Evolutionary conservation across 805 yeast species (phyloP), one percentile per base, ranked within the genome.

Genomic region (Cyberlindnera japonica): DNA sequence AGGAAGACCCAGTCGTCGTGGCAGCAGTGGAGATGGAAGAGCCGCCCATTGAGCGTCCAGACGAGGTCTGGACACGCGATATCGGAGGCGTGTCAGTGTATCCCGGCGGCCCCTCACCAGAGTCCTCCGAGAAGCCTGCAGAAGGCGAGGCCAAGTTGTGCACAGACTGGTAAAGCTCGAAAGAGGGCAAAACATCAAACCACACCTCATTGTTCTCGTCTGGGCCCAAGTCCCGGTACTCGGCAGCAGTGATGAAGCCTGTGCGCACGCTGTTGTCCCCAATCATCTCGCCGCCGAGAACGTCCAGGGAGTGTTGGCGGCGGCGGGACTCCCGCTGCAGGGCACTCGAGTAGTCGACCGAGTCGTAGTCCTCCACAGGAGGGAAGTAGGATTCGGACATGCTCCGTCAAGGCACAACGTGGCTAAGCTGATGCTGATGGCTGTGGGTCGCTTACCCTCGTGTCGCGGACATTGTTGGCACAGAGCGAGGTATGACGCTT

Each of bases 181-280:
- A 81, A 0, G 86, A 78, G 0, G 87, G 89, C 25, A 81, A 57
- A 3, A 81, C 73, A 49, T 81, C 86, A 37, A 77, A 64, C 11
- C 42, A 42, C 9, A 44, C 41, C 20, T 47, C 48, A 15, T 16
- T 39, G 41, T 36, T 40, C 15, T 21, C 19, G 11, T 15, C 16
- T 4, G 17, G 29, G 3, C 38, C 41, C 10, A 44, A 22, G 17
- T 37, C 43, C 15, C 17, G 12, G 40, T 35, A 37, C 37, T 41
- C 48, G 21, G 39, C 43, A 6, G 38, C 47, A 9, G 19, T 6
- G 18, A 49, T 36, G 28, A 44, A 47, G 9, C 49, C 51, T 5
- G 23, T 37, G 10, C 38, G 40, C n/a, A 46, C 48, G 8, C 24
- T 27, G 16, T 33, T 26, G 8, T 29, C 33, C n/a, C n/a, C n/a